phyloP scores from a whole-genome alignment of 148 eudicot species.

The Vaccinium vitisidaea region DNA sequence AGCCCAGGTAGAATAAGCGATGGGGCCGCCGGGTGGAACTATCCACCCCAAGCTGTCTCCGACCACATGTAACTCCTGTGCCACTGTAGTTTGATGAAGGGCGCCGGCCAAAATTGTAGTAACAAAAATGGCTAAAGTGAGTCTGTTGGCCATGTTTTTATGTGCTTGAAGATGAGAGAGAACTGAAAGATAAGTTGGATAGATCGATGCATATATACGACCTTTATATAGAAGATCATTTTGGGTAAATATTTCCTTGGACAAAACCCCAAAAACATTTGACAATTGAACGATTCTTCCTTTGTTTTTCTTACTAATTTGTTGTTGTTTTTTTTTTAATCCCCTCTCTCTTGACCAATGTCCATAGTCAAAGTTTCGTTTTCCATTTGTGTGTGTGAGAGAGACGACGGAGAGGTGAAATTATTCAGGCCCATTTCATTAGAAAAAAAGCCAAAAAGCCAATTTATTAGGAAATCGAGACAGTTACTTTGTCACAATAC shows the following conservation, averaged over 20 bases:
- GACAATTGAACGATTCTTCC: background rate
- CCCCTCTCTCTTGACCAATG: background rate
- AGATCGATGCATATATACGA: background rate
- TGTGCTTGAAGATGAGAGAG: background rate
- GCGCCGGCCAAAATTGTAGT: background rate
- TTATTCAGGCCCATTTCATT: too few relatives aligned
- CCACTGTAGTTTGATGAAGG: conserved; percentile 10
- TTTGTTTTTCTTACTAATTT: too few relatives aligned
- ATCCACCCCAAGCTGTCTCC: conserved; percentile 28
- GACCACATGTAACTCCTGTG: conserved; percentile 20
- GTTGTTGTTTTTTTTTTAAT: background rate
- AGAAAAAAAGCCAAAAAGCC: too few relatives aligned
- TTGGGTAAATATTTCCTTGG: background rate
- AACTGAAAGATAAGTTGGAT: background rate
- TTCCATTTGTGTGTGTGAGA: background rate
- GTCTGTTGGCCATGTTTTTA: conserved; percentile 3
- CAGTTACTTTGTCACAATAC: too few relatives aligned
- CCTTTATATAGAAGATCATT: conserved; percentile 4
- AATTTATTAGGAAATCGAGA: too few relatives aligned
- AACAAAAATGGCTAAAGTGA: conserved; percentile 7
- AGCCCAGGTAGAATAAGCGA: conserved; percentile 29
- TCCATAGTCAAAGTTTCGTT: conserved; percentile 4
- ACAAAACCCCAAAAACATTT: background rate
- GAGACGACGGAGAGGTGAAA: background rate
- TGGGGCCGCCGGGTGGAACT: conserved; percentile 28